Evolutionary conservation across 1,284 basidiomycete genomes (phyloP).

Genomic region (Mycosarcoma mackinlayi): DNA sequence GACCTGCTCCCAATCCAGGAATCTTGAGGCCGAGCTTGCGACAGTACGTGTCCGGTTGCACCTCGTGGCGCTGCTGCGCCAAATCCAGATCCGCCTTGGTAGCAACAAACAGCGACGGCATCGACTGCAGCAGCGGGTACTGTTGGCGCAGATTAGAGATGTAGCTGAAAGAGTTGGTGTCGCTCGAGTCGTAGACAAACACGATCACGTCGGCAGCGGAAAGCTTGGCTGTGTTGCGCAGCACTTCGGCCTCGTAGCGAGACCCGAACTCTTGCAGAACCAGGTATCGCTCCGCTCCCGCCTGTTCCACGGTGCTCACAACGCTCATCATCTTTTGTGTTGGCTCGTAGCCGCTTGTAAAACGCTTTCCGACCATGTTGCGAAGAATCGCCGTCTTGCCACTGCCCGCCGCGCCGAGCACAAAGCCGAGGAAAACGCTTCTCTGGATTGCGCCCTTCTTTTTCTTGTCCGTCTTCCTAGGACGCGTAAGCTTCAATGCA

Average conservation of each 20-base stretch:
- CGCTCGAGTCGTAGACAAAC: constrained; percentile 96
- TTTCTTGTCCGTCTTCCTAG: constrained; percentile 81
- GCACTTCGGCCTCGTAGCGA: constrained; percentile 84
- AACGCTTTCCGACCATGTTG: constrained; percentile 83
- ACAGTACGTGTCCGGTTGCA: constrained; percentile 93
- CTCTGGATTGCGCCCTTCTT: constrained; percentile 70
- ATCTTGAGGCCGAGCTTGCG: constrained; percentile 64
- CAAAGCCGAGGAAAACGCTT: constrained; percentile 75
- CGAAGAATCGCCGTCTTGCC: constrained; percentile 90
- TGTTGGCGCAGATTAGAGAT: constrained; percentile 94
- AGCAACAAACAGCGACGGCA: constrained; percentile 95
- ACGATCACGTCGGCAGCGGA: constrained; percentile 92
- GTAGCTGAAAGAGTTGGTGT: constrained; percentile 98
- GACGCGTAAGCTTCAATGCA: constrained; percentile 62
- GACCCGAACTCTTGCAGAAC: constrained; percentile 91
- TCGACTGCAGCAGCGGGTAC: constrained; percentile 86
- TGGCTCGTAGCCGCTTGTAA: constrained; percentile 76
- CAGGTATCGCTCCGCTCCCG: constrained; percentile 93
- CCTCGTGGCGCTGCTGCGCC: constrained; percentile 84
- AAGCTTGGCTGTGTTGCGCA: constrained; percentile 88
- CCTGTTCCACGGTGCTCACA: constrained; percentile 93
- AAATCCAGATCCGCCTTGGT: constrained; percentile 98
- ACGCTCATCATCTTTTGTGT: constrained; percentile 90
- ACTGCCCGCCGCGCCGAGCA: constrained; percentile 93
- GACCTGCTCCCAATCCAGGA: constrained; percentile 59